Evolutionary conservation across 148 eudicot species (phyloP).

Genomic region (Vaccinium macrocarpon): DNA sequence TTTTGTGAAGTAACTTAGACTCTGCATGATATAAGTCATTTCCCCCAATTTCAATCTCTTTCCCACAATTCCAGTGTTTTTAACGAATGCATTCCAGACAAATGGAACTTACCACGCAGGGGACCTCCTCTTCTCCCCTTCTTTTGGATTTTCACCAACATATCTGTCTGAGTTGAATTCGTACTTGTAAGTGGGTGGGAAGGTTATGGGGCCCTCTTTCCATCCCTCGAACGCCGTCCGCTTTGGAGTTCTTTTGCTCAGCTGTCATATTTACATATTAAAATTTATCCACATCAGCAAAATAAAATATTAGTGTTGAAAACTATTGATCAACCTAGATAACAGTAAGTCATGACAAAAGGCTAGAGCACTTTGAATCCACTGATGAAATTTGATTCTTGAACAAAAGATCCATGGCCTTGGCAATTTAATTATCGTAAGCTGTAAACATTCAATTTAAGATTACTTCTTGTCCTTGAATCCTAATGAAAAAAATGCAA

Average conservation of each 20-base stretch:
- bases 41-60: not conserved
- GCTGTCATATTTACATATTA: constrained; percentile 35
- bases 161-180: constrained; percentile 73
- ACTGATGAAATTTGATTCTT: not conserved
- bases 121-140: constrained; percentile 90
- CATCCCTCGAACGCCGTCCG: constrained; percentile 83
- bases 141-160: constrained; percentile 73
- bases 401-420: not conserved
- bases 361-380: not conserved
- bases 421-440: not conserved
- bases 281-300: not conserved
- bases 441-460: not conserved
- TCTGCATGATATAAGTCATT: not conserved
- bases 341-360: not conserved
- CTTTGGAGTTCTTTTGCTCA: constrained; percentile 59
- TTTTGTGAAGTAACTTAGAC: not conserved
- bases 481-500: too few species aligned
- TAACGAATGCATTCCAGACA: not conserved
- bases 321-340: not conserved
- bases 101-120: constrained; percentile 80
- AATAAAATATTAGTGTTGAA: not conserved
- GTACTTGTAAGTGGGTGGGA: constrained; percentile 94
- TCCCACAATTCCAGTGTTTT: not conserved
- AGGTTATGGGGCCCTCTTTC: constrained; percentile 76
- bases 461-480: not conserved